Evolutionary conservation across 768 basidiomycete genomes (phyloP), one percentile per base, ranked within the genome.

Genomic region (Lactarius sp.): DNA sequence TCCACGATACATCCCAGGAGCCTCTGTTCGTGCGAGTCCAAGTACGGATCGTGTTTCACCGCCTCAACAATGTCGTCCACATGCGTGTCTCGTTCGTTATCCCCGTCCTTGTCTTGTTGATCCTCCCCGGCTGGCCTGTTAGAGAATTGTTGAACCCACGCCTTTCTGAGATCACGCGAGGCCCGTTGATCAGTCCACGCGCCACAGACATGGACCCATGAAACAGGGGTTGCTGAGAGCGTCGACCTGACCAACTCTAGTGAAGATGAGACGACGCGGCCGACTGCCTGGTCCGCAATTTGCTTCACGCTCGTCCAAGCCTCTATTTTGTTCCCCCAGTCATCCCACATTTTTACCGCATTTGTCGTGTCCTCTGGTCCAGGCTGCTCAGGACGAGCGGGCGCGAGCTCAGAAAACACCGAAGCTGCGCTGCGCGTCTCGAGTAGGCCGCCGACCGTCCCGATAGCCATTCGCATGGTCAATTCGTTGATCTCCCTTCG

Each of bases 1-100:
- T 98, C 87, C 27, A 98, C 90, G 63, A 98, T 95, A 68, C 91
- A 95, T 4, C 86, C 78, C 53, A 98, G 71, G 50, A 98, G 74
- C 56, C 87, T 78, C 67, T 88, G 84, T 75, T 97, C 94, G 67
- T 97, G 87, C n/a, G 75, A 70, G 61, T 92, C 90, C 50, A 97
- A 80, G 27, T 88, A 84, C 60, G 81, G 78, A 66, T 93, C 88
- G 62, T 83, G 86, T 73, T 82, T 91, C 58, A 98, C 69, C 44
- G 78, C 79, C 70, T 94, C 92, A 27, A 95, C 80, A 10, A 94
- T 81, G 64, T 90, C 85, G 71, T 94, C 90, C 37, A 67, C 69
- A 34, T 68, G 68, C n/a, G 51, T 60, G 53, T 72, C 74, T 52
- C 56, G 63, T 60, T 71, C 71, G 7, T 69, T 63, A 10, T 69